Base-by-base conservation (phyloP, 495 filamentous ascomycete species). In the Cairneyella variabilis region DNA sequence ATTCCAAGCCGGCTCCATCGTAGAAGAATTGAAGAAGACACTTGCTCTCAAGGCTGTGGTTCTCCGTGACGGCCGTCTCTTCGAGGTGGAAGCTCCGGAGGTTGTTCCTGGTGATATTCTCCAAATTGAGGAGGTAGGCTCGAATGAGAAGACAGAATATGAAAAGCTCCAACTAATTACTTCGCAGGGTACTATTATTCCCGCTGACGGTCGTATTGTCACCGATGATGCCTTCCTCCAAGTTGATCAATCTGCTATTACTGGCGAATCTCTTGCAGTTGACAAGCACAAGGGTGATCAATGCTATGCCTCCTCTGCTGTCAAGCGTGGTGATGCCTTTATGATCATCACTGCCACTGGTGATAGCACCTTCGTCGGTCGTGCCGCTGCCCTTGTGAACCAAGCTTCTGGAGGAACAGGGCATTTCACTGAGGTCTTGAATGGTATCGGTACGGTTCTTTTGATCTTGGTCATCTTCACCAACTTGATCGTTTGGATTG, bases 51-150 rank as follows among this genome's bases (percentile, higher is more conserved):
- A 87, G 76, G 89, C 89, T 64, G 79, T 84, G 36, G 89, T 93
- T 59, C 76, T 93, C 61, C 89, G 90, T 69, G 83, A 91, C 65
- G 84, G 86, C 60, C 67, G 71, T 39, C 73, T 85, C 47, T 73
- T 76, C 53, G 89, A 95, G 64, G 71, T 95, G 56, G 83, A 86
- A 64, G 82, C 88, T 47, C 77, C 83, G 48, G 82, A 88, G 48
- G 84, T 96, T 51, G 91, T 96, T 36, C 87, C 89, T 46, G 91
- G 91, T 64, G 91, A 96, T 77, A 90, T 95, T 63, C 72, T 95
- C 53, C 83, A 88, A 63, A 77, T 95, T 52, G 89, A 95, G 68
- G 90, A 95, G 74, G 79, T 83, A 63, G 62, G 64, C 45, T 40
- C 16, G 12, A 9, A n/a, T 36, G 28, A 37, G 9, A 40, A 34